Conservation (phyloP, 495 filamentous ascomycete genomes). For the Evernia prunastri region DNA sequence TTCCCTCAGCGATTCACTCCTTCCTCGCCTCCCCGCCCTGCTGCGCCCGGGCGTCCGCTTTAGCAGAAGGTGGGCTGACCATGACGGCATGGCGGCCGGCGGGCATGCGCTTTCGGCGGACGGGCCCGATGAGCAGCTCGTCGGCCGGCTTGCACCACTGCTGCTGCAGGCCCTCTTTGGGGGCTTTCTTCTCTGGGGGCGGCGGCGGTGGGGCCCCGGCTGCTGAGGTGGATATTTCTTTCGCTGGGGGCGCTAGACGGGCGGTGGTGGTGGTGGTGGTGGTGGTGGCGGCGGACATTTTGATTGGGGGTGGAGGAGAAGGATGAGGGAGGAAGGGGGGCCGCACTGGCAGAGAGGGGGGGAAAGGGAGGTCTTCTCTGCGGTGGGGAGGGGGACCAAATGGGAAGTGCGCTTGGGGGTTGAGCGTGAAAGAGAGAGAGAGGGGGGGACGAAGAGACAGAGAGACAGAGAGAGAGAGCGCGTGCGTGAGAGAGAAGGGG, state of each 20-base stretch:
- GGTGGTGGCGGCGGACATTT: too few species aligned
- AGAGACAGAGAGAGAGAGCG: too few species aligned
- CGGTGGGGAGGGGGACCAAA: too few species aligned
- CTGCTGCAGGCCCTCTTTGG: neutral
- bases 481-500: too few species aligned
- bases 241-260: neutral
- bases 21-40: slow-evolving; percentile 3
- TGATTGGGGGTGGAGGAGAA: neutral
- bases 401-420: too few species aligned
- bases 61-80: neutral
- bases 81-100: slow-evolving; percentile 13
- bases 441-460: too few species aligned
- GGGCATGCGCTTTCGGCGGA: slow-evolving; percentile 15
- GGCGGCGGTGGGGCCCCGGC: too few species aligned
- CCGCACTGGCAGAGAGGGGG: neutral
- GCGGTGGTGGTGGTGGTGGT: too few species aligned
- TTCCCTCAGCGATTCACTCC: neutral
- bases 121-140: slow-evolving; percentile 5
- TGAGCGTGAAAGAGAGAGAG: too few species aligned
- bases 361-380: too few species aligned
- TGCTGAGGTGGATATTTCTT: neutral
- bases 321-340: neutral
- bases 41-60: neutral
- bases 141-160: slow-evolving; percentile 9
- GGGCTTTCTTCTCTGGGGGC: neutral